Conservation (phyloP, 139 green algal genomes). For the Picochlorum sp. region DNA sequence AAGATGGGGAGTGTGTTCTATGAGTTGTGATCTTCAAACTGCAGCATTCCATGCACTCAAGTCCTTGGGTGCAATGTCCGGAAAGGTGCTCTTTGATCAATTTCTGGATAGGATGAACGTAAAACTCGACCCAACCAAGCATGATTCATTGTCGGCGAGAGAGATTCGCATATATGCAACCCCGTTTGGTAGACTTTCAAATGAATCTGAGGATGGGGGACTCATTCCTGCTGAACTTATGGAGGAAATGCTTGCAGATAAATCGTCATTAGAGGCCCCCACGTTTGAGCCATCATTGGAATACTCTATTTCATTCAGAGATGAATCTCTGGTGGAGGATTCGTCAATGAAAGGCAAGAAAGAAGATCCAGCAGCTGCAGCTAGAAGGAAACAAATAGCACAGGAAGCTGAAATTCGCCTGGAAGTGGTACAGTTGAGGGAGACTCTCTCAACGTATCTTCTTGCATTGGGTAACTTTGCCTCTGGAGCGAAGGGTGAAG, state of each 20-base stretch:
- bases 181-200: conserved; percentile 26
- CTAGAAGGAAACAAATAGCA: conserved; percentile 43
- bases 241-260: conserved; percentile 17
- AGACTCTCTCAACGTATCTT: conserved; percentile 47
- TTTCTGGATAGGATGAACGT: conserved; percentile 20
- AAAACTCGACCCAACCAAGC: conserved; percentile 30
- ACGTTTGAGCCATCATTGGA: conserved; percentile 1
- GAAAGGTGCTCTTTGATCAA: conserved; percentile 25
- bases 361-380: conserved; percentile 52
- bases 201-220: conserved; percentile 20
- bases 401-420: conserved; percentile 52
- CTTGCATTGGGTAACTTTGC: conserved; percentile 38
- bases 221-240: conserved; percentile 28
- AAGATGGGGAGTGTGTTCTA: no score
- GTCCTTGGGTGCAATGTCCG: conserved; percentile 30
- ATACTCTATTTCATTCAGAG: background rate
- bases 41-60: conserved; percentile 41
- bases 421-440: conserved; percentile 40
- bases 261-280: background rate
- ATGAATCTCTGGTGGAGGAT: background rate
- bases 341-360: background rate
- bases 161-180: conserved; percentile 56
- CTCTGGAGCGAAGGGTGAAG: conserved; percentile 31
- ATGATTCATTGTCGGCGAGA: conserved; percentile 43
- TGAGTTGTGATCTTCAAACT: no score